Conservation (phyloP, 768 basidiomycete species). For the Pluteus cervinus region DNA sequence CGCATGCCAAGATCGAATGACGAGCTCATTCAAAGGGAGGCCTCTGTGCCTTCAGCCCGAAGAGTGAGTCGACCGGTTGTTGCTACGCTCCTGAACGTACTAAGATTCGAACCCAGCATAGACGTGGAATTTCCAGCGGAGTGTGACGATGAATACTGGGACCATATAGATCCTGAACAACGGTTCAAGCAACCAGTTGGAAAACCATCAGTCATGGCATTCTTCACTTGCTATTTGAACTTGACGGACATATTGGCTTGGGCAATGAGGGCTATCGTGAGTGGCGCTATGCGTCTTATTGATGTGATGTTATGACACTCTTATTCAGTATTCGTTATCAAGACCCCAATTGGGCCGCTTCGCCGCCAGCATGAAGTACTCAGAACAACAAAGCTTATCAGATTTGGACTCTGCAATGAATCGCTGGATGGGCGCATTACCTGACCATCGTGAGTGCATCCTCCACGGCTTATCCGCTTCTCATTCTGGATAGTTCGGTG, state of each 20-base stretch:
- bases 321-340: too few species aligned
- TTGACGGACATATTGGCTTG: slow-evolving; percentile 58
- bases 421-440: slow-evolving; percentile 71
- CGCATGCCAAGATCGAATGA: slow-evolving; percentile 38
- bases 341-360: too few species aligned
- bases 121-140: slow-evolving; percentile 62
- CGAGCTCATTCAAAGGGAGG: slow-evolving; percentile 53
- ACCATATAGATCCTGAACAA: slow-evolving; percentile 36
- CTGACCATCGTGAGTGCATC: slow-evolving; percentile 41
- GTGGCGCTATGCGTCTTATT: too few species aligned
- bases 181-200: slow-evolving; percentile 60
- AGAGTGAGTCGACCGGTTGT: slow-evolving; percentile 40
- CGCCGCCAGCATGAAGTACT: too few species aligned
- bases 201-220: slow-evolving; percentile 48
- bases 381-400: slow-evolving; percentile 57
- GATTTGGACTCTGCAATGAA: slow-evolving; percentile 75
- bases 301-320: too few species aligned
- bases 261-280: slow-evolving; percentile 52
- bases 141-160: slow-evolving; percentile 73
- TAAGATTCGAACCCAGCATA: slow-evolving; percentile 38
- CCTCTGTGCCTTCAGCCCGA: slow-evolving; percentile 71
- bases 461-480: slow-evolving; percentile 47
- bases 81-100: neutral
- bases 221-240: slow-evolving; percentile 49
- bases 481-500: slow-evolving; percentile 39